A percentile compares a stretch with the other conserved stretches of the same genome.
Evolutionary conservation across 805 yeast species (phyloP).

Genomic region (Starmerella sirachaensis): DNA sequence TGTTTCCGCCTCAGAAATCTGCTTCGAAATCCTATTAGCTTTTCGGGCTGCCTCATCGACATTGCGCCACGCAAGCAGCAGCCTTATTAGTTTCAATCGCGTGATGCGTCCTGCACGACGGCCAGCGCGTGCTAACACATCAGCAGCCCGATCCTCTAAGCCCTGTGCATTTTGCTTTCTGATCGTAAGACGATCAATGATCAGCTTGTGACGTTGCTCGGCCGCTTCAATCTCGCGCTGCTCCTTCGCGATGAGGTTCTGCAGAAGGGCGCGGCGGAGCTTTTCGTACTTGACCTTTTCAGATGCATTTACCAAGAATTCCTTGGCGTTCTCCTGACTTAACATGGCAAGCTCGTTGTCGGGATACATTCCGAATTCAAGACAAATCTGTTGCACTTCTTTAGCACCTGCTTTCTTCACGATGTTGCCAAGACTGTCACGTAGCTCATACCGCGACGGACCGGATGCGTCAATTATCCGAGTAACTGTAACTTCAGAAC

Average conservation of each 20-base stretch:
- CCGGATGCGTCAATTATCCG: slow-evolving; percentile 47
- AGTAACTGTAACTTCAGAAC: slow-evolving; percentile 57
- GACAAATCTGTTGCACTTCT: slow-evolving; percentile 56
- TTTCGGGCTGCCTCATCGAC: neutral
- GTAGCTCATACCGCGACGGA: slow-evolving; percentile 41
- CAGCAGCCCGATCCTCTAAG: neutral
- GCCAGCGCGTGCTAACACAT: slow-evolving; percentile 4
- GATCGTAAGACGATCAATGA: slow-evolving; percentile 1
- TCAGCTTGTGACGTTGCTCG: slow-evolving; percentile 15
- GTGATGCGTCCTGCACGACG: neutral
- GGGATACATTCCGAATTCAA: slow-evolving; percentile 61
- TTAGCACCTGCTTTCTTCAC: slow-evolving; percentile 41
- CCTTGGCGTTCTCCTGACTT: slow-evolving; percentile 88
- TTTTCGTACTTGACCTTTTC: slow-evolving; percentile 59
- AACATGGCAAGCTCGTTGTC: slow-evolving; percentile 86
- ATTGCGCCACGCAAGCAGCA: slow-evolving; percentile 6
- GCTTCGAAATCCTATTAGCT: neutral
- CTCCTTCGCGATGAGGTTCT: slow-evolving; percentile 30
- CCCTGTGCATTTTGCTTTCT: neutral
- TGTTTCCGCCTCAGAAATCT: neutral
- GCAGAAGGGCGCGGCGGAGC: slow-evolving; percentile 45
- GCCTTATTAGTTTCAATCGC: slow-evolving; percentile 2
- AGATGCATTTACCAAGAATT: slow-evolving; percentile 68
- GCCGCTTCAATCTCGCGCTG: slow-evolving; percentile 31
- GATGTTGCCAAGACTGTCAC: slow-evolving; percentile 39